These are phyloP conservation scores for Xylaria digitata DNA, from an alignment of 2,329 filamentous ascomycete species.

Conservation along the genomic window DNA sequence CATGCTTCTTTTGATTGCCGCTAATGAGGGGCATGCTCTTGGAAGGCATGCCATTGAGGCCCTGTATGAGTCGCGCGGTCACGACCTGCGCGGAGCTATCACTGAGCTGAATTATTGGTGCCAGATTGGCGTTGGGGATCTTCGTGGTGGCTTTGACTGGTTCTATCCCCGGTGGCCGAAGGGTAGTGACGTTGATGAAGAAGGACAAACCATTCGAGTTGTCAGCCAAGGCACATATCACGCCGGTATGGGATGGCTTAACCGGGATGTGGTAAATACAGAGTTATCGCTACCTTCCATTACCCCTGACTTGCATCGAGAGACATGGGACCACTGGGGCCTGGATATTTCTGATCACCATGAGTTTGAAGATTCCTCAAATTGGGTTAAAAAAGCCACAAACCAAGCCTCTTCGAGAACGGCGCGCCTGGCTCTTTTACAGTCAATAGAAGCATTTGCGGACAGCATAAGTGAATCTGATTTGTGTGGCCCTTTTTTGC, in stretches of 20 bases:
- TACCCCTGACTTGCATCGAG: constrained; percentile 72
- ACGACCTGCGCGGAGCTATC: constrained; percentile 83
- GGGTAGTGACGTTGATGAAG: constrained; percentile 74
- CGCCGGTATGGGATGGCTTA: constrained; percentile 80
- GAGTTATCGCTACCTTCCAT: constrained; percentile 54
- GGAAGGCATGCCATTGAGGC: constrained; percentile 72
- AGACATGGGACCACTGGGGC: constrained; percentile 75
- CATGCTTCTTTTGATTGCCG: constrained; percentile 83
- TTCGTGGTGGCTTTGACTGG: constrained; percentile 91
- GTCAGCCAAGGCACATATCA: constrained; percentile 84
- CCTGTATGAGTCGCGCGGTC: constrained; percentile 75
- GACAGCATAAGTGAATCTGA: constrained; percentile 75
- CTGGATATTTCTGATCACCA: constrained; percentile 71
- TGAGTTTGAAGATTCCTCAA: constrained; percentile 53
- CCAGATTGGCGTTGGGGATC: constrained; percentile 91
- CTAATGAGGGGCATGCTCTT: constrained; percentile 88
- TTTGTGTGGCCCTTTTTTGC: constrained; percentile 63
- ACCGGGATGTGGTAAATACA: constrained; percentile 66
- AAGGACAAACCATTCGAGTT: constrained; percentile 77
- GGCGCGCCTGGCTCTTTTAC: constrained; percentile 55
- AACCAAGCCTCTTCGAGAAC: constrained; percentile 16
- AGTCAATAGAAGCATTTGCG: constrained; percentile 64
- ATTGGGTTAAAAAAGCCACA: constrained; percentile 48
- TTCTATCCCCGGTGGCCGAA: constrained; percentile 82
- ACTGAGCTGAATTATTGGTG: constrained; percentile 95